A percentile compares a stretch with the other conserved stretches of the same genome.
Evolutionary conservation across 169 alveolate species (phyloP).

Genomic region (Eimeria nieschulzi): DNA sequence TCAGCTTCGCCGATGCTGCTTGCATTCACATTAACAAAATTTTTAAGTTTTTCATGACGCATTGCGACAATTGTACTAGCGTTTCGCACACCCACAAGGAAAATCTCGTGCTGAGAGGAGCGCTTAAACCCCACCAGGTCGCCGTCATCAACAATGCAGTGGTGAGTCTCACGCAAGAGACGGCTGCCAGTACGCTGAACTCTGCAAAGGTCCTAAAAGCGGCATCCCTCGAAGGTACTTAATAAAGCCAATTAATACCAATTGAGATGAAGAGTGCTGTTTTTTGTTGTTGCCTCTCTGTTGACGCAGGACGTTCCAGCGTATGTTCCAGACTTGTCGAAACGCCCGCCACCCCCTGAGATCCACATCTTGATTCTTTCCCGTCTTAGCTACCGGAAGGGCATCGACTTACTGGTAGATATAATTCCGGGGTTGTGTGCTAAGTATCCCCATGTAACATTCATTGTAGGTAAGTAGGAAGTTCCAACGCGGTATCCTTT

Average conservation of each 20-base stretch:
- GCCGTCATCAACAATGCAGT: conserved; percentile 92
- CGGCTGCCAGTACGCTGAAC: background rate
- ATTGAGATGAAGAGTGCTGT: no score
- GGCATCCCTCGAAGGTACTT: background rate
- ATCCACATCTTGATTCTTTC: conserved; percentile 93
- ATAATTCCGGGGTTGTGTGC: conserved; percentile 96
- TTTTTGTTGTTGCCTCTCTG: background rate
- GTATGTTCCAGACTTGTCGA: conserved; percentile 82
- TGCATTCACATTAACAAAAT: conserved; percentile 94
- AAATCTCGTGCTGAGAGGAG: conserved; percentile 95
- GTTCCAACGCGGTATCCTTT: background rate
- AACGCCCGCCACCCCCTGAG: conserved; percentile 85
- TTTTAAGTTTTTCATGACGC: conserved; percentile 81
- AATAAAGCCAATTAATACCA: no score
- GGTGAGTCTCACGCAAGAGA: conserved; percentile 71
- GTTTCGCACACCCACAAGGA: conserved; percentile 93
- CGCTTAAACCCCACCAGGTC: conserved; percentile 91
- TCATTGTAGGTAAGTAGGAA: conserved; percentile 65
- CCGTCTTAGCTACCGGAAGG: conserved; percentile 97
- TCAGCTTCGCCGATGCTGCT: conserved; percentile 96
- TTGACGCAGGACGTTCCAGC: conserved; percentile 78
- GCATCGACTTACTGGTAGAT: conserved; percentile 96
- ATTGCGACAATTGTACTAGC: conserved; percentile 90
- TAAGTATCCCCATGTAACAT: conserved; percentile 88
- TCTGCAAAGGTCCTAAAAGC: background rate